Conservation (phyloP, 2,329 filamentous ascomycete genomes). For the Sporothrix sp. region DNA sequence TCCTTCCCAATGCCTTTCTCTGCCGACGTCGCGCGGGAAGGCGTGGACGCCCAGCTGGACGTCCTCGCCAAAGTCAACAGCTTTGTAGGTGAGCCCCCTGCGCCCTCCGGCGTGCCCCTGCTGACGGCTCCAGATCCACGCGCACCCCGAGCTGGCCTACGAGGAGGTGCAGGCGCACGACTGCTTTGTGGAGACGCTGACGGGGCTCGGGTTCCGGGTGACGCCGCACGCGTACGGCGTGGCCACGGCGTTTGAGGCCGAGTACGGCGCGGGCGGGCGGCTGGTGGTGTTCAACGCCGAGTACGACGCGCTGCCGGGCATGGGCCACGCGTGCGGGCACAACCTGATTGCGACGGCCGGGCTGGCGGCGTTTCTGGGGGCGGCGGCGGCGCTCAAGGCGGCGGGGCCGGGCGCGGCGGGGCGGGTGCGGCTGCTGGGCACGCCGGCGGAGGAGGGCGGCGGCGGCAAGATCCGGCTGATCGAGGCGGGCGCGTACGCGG, state of each 20-base stretch:
- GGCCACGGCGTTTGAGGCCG: constrained; percentile 38
- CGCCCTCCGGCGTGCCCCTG: too few relatives aligned
- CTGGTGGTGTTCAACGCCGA: constrained; percentile 20
- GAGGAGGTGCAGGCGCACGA: constrained; percentile 42
- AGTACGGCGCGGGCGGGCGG: constrained; percentile 15
- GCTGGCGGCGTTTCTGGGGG: constrained; percentile 29
- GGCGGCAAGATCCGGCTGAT: constrained; percentile 37
- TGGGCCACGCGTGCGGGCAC: constrained; percentile 35
- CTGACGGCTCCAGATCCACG: constrained; percentile 22
- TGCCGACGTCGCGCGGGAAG: neutral
- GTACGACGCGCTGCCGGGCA: constrained; percentile 25
- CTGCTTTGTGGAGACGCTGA: constrained; percentile 34
- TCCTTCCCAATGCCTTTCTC: constrained; percentile 3
- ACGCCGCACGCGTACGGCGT: constrained; percentile 41
- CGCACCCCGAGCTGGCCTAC: constrained; percentile 40
- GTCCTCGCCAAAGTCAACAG: constrained; percentile 6
- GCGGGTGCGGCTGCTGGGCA: constrained; percentile 28
- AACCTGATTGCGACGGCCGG: constrained; percentile 32
- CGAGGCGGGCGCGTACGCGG: constrained; percentile 31
- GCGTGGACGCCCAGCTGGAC: constrained; percentile 7
- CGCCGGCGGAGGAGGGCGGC: constrained; percentile 34
- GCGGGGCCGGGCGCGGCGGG: constrained; percentile 16
- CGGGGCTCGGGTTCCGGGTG: constrained; percentile 34
- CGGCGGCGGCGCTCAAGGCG: constrained; percentile 18
- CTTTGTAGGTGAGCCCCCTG: constrained; percentile 6